phyloP scores from a whole-genome alignment of 2,329 filamentous ascomycete genomes.

The Penicillium paneum region DNA sequence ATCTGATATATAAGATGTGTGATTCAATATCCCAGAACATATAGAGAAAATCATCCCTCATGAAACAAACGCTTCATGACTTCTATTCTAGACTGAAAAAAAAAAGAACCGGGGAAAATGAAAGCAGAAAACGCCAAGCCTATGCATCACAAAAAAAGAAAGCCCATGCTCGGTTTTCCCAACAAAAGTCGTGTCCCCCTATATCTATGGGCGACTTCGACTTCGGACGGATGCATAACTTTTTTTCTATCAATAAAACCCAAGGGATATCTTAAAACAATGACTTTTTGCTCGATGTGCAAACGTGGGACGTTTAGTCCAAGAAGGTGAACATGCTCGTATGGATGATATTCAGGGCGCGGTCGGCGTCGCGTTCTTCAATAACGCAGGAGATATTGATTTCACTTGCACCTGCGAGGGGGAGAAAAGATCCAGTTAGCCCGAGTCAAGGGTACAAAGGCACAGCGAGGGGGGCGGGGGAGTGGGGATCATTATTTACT shows the following conservation, averaged over 20 bases:
- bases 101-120: neutral
- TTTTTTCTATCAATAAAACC: conserved; percentile 20
- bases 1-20: neutral
- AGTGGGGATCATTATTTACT: conserved; percentile 26
- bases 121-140: conserved; percentile 20
- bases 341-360: conserved; percentile 93
- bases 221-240: conserved; percentile 14
- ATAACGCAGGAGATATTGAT: conserved; percentile 99
- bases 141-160: conserved; percentile 20
- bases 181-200: neutral
- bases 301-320: conserved; percentile 52
- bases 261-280: conserved; percentile 28
- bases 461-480: conserved; percentile 3
- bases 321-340: conserved; percentile 96
- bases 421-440: conserved; percentile 16
- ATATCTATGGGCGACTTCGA: neutral
- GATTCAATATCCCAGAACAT: neutral
- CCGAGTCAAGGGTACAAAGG: conserved; percentile 8
- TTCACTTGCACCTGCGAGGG: conserved; percentile 76
- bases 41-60: neutral
- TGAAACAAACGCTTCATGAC: conserved; percentile 8
- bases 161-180: conserved; percentile 8
- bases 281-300: conserved; percentile 9
- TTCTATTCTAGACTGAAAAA: conserved; percentile 11
- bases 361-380: conserved; percentile 81